phyloP scores from a whole-genome alignment of 140 eudicot species.

The Stevia rebaudiana region DNA sequence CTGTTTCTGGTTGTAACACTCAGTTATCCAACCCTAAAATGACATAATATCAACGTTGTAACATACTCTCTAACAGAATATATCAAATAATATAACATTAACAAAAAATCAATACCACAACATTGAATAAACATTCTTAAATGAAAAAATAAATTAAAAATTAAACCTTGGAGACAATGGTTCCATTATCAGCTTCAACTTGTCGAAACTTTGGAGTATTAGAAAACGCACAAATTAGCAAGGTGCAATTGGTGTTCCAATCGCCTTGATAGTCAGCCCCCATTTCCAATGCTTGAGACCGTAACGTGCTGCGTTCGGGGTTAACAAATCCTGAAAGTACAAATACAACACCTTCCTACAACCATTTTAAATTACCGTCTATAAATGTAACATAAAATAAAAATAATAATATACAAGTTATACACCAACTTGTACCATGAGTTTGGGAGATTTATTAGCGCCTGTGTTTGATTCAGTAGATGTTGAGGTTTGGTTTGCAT shows the following conservation, averaged over 20 bases:
- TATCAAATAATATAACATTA: not conserved
- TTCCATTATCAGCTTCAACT: conserved; percentile 84
- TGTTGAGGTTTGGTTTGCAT: conserved; percentile 15
- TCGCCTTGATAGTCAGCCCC: conserved; percentile 89
- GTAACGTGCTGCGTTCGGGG: conserved; percentile 70
- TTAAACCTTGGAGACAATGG: conserved; percentile 77
- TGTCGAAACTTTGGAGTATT: conserved; percentile 93
- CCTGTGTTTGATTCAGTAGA: conserved; percentile 28
- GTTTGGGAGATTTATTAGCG: conserved; percentile 40
- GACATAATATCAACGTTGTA: conserved; percentile 10
- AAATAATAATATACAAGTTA: not conserved
- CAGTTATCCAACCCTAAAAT: conserved; percentile 73
- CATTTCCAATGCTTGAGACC: conserved; percentile 89
- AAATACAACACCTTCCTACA: conserved; percentile 87
- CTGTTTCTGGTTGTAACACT: conserved; percentile 62
- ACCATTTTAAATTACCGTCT: conserved; percentile 10
- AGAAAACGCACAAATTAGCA: conserved; percentile 74
- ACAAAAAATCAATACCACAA: not conserved
- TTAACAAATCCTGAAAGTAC: conserved; percentile 89
- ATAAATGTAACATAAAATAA: not conserved
- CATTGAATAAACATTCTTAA: not conserved
- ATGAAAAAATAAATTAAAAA: not conserved
- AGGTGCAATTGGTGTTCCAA: conserved; percentile 76
- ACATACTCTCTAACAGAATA: not conserved
- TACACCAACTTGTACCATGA: conserved; percentile 41